phyloP scores from a whole-genome alignment of 495 filamentous ascomycete species.

The Paragyromitra xinjiangensis region DNA sequence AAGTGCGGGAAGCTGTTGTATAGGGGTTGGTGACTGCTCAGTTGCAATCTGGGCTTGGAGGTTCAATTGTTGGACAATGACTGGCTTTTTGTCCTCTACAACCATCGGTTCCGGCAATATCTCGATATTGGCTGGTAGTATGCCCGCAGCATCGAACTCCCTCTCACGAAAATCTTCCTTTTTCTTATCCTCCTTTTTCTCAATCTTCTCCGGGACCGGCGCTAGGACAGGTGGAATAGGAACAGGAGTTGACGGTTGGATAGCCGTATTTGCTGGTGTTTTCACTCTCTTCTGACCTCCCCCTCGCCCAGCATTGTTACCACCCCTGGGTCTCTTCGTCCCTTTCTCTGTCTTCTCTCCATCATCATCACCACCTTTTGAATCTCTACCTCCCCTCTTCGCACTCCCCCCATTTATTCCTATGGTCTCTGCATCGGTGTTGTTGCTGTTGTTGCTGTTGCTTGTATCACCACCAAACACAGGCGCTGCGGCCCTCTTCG shows the following conservation, averaged over 20 bases:
- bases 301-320: slow-evolving; percentile 52
- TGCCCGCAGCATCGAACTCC: slow-evolving; percentile 49
- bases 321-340: slow-evolving; percentile 60
- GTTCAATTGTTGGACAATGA: slow-evolving; percentile 35
- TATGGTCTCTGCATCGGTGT: slow-evolving; percentile 29
- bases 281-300: slow-evolving; percentile 54
- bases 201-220: slow-evolving; percentile 44
- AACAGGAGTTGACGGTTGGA: slow-evolving; percentile 42
- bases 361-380: slow-evolving; percentile 63
- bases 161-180: slow-evolving; percentile 54
- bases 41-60: slow-evolving; percentile 32
- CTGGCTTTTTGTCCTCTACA: slow-evolving; percentile 44
- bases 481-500: slow-evolving; percentile 74
- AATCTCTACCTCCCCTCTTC: slow-evolving; percentile 45
- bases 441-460: slow-evolving; percentile 56
- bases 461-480: slow-evolving; percentile 68
- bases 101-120: slow-evolving; percentile 27
- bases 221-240: slow-evolving; percentile 43
- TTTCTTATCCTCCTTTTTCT: slow-evolving; percentile 53
- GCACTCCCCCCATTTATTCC: slow-evolving; percentile 28
- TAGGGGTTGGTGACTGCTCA: slow-evolving; percentile 32
- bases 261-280: slow-evolving; percentile 45
- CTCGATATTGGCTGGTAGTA: slow-evolving; percentile 35
- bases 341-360: slow-evolving; percentile 65
- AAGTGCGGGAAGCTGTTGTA: slow-evolving; percentile 22